Percentiles rank a stretch among this genome's conserved stretches.
Conservation (phyloP, 2,329 filamentous ascomycete genomes). For the Aspergillus oerlinghausenensis region DNA sequence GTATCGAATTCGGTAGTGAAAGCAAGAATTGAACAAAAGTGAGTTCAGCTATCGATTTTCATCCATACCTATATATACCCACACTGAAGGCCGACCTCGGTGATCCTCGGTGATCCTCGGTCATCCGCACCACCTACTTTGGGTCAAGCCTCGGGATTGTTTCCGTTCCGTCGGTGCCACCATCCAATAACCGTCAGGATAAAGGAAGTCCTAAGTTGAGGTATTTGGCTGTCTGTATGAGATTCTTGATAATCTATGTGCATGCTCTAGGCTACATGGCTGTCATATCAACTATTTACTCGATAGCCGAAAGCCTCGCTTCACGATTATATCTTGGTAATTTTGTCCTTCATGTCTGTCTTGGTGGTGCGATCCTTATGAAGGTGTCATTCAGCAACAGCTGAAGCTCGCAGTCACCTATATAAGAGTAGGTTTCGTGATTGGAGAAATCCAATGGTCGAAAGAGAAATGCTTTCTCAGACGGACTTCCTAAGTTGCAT, state of each 20-base stretch:
- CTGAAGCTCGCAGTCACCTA: not conserved
- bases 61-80: not conserved
- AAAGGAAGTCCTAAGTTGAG: not conserved
- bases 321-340: no score
- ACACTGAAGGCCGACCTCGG: not conserved
- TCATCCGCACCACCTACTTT: not conserved
- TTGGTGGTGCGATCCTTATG: not conserved
- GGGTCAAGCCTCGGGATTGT: not conserved
- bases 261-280: not conserved
- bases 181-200: not conserved
- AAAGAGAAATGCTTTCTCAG: not conserved
- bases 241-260: not conserved
- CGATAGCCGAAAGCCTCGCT: not conserved
- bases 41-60: not conserved
- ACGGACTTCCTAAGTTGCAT: not conserved
- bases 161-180: not conserved
- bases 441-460: not conserved
- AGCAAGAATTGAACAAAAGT: not conserved
- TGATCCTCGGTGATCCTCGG: not conserved
- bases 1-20: not conserved
- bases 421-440: not conserved
- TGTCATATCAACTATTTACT: not conserved
- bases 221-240: not conserved
- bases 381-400: not conserved
- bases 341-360: no score